Base-by-base conservation (phyloP, 164 flowering plant species). In the Magnolia changhungtana region DNA sequence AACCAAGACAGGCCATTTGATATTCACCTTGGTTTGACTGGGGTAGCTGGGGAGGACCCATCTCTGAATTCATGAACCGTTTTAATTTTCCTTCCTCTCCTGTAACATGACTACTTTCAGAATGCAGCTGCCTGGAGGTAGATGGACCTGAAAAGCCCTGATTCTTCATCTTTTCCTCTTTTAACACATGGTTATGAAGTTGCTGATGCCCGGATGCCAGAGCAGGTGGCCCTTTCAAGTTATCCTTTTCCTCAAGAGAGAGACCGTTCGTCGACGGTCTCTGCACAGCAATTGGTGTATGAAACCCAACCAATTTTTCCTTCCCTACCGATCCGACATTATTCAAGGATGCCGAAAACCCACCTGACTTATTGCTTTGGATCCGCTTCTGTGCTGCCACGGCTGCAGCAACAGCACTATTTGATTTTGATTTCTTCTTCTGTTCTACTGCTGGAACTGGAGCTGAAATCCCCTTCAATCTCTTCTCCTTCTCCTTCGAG, bases 401-500 rank as follows among this genome's bases (percentile, higher is more conserved):
- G 61, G 80, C 79, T 58, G 78, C 75, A 75, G 55, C 69, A 51
- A 74, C 71, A 1, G 67, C 78, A 72, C 71, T 51, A 68, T 65
- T 71, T 55, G 64, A 74, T 70, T 71, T 77, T 29, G 72, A 18
- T 27, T 67, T 82, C 76, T 78, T 78, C 63, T 71, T 24, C 72
- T 69, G 51, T 67, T 70, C 81, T 66, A 51, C 67, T 69, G 19
- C 71, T 0, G 45, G n/a, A 29, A 31, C 45, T 68, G n/a, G n/a
- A 64, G 5, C 51, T 27, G 75, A 21, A 7, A 29, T 29, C 55
- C 74, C 80, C 64, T 72, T 11, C 13, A 55, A 55, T 11, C 18
- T 80, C 80, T 75, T 68, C 67, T 65, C 69, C 68, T 81, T 83
- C 29, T 81, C 82, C 77, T 72, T 82, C 14, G 61, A 18, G n/a